Base-by-base conservation (phyloP, 1,284 basidiomycete species). In the Fomitiporia mediterranea region DNA sequence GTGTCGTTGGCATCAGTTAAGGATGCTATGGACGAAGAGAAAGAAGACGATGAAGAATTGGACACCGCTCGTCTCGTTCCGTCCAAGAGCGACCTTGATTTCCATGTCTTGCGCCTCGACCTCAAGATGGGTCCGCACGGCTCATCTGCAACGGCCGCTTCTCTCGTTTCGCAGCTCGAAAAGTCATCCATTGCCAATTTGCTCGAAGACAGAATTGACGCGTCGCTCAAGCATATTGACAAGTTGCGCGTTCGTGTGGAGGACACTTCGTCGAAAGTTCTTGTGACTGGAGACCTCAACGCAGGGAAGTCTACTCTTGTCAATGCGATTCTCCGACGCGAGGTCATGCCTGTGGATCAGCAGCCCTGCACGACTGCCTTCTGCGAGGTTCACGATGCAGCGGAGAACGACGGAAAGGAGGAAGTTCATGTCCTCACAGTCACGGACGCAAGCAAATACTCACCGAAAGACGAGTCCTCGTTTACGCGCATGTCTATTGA, bases 261-360 rank as follows among this genome's bases (percentile, higher is more conserved):
- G 67, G 96, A 98, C 70, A 94, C 86, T 2, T 91, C 93, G 11
- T 96, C 93, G 64, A 94, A 98, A 68, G 95, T 99, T 44, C 84
- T 99, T 60, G 93, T 99, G 59, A 99, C 97, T n/a, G 97, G 97
- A 62, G 97, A 99, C 70, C 80, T 99, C 58, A 99, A 99, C 69
- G 91, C 97, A 30, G 97, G 97, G 66, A 99, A 99, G 74, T 98
- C 94, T 32, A 99, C 97, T 0, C 91, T 99, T 67, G 93, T 99
- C 70, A 99, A 99, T 66, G 91, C 95, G 1, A 76, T 99, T 34
- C 80, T 98, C 5, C 79, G 92, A 54, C 84, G 89, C 43, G 88
- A 90, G 69, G 85, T 98, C 51, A 94, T 99, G 88, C 95, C 97
- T 2, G 88, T 94, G 58, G 97, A 99, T 70, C 94, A 99, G 70